A percentile compares a stretch with the other conserved stretches of the same genome.
Conservation (phyloP, 2,329 filamentous ascomycete species). For the Hirsutella rhossiliensis region DNA sequence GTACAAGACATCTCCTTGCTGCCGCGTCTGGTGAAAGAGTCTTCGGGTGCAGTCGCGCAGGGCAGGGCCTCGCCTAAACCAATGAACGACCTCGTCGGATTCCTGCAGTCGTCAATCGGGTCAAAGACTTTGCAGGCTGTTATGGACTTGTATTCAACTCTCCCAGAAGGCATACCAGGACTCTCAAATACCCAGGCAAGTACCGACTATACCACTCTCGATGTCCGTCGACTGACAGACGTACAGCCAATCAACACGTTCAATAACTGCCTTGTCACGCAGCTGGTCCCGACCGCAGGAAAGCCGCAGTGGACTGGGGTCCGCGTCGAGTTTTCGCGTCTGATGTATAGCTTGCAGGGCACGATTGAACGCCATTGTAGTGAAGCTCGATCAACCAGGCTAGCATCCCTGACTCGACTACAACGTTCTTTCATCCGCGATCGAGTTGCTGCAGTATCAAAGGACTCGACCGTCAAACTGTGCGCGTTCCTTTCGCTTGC, state of each 20-base stretch:
- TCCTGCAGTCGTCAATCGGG: slow-evolving; percentile 20
- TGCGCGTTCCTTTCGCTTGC: slow-evolving; percentile 36
- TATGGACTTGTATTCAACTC: slow-evolving; percentile 19
- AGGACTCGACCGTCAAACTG: slow-evolving; percentile 47
- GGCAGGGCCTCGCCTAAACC: slow-evolving; percentile 4
- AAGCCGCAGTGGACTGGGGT: slow-evolving; percentile 36
- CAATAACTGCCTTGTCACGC: slow-evolving; percentile 41
- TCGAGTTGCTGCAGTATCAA: slow-evolving; percentile 42
- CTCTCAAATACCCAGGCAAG: slow-evolving; percentile 19
- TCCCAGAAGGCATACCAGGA: slow-evolving; percentile 15
- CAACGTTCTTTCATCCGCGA: slow-evolving; percentile 46
- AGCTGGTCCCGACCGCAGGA: slow-evolving; percentile 25
- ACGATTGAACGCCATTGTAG: slow-evolving; percentile 28
- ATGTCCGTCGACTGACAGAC: not conserved
- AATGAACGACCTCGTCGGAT: slow-evolving; percentile 14
- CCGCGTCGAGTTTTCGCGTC: slow-evolving; percentile 37
- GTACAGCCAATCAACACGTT: slow-evolving; percentile 44
- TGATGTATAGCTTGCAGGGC: slow-evolving; percentile 28
- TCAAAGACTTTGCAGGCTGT: slow-evolving; percentile 18
- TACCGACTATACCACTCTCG: not conserved
- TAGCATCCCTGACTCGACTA: slow-evolving; percentile 45
- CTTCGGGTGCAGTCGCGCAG: slow-evolving; percentile 4
- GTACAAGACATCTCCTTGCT: slow-evolving; percentile 31
- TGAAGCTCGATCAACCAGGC: slow-evolving; percentile 31
- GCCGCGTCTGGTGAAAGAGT: slow-evolving; percentile 16